Percentiles rank a stretch among this genome's conserved stretches.
Evolutionary conservation across 495 filamentous ascomycete species (phyloP).

Genomic region (Tirmania nivea): DNA sequence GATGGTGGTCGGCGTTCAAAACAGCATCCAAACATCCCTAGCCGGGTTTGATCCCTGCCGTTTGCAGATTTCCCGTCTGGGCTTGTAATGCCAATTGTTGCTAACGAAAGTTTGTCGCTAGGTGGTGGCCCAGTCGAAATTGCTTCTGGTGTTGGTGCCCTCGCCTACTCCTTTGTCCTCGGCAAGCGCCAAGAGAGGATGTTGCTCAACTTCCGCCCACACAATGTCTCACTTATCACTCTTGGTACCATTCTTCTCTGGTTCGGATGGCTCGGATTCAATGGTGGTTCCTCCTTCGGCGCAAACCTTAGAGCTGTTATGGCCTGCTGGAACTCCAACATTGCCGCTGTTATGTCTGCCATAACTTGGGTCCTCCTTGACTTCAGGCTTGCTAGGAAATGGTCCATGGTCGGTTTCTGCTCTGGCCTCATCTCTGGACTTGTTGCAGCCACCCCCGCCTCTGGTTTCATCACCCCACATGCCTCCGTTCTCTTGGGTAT

Average conservation of each 20-base stretch:
- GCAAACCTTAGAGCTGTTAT: conserved; percentile 86
- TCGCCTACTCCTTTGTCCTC: conserved; percentile 88
- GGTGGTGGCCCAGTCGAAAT: conserved; percentile 90
- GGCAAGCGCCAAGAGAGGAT: conserved; percentile 96
- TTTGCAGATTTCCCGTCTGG: no score
- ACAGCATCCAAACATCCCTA: neutral
- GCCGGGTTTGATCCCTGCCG: neutral
- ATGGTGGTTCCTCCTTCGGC: conserved; percentile 91
- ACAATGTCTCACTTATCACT: conserved; percentile 94
- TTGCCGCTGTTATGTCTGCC: conserved; percentile 72
- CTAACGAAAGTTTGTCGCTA: neutral
- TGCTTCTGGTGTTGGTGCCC: conserved; percentile 70
- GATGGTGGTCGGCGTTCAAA: neutral
- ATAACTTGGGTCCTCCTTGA: conserved; percentile 85
- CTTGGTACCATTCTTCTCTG: conserved; percentile 88
- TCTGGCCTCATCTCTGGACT: conserved; percentile 80
- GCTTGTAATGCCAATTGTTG: neutral
- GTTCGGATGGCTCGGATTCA: conserved; percentile 99
- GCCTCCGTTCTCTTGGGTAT: conserved; percentile 69
- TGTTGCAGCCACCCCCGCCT: conserved; percentile 78
- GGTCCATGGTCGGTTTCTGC: conserved; percentile 98
- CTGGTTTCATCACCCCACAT: conserved; percentile 76
- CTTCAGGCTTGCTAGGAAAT: conserved; percentile 85
- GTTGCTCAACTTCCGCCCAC: conserved; percentile 82
- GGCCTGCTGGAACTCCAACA: conserved; percentile 93